phyloP scores from a whole-genome alignment of 306 rosid genomes.

The Rosa multiflora region DNA sequence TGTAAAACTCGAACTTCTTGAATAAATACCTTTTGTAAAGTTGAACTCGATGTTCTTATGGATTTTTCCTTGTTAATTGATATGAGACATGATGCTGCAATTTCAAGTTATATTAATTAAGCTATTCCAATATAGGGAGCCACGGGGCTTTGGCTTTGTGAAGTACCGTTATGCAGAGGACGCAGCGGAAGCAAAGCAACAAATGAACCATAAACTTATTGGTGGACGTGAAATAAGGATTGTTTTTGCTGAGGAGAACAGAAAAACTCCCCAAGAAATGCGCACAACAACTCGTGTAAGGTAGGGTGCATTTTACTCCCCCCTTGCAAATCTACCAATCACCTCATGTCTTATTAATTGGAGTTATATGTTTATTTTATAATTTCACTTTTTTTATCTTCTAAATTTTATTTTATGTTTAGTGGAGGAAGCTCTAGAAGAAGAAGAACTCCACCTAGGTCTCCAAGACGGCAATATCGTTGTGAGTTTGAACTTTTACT shows the following conservation, averaged over 20 bases:
- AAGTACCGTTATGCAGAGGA: slow-evolving; percentile 93
- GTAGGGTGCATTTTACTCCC: slow-evolving; percentile 31
- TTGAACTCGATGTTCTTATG: neutral
- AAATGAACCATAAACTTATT: slow-evolving; percentile 77
- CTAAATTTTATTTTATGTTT: neutral
- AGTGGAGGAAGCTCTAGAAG: slow-evolving; percentile 71
- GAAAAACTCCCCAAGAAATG: slow-evolving; percentile 98
- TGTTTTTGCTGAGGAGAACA: slow-evolving; percentile 94
- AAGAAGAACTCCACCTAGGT: slow-evolving; percentile 70
- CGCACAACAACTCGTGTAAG: slow-evolving; percentile 62
- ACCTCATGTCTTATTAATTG: neutral
- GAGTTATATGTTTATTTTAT: neutral
- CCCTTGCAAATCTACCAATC: neutral
- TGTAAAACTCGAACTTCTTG: neutral
- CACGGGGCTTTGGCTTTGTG: slow-evolving; percentile 98
- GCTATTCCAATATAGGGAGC: slow-evolving; percentile 51
- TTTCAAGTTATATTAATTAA: neutral
- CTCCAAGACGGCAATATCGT: slow-evolving; percentile 66
- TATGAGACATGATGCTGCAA: neutral
- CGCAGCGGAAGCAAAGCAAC: slow-evolving; percentile 92
- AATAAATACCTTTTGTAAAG: neutral
- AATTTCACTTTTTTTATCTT: slow-evolving; percentile 14
- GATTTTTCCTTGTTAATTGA: neutral
- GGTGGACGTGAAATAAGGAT: slow-evolving; percentile 99
- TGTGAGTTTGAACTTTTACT: slow-evolving; percentile 58